These are phyloP conservation scores for Adansonia grandidieri DNA, from an alignment of 441 rosid species.

Conservation along the genomic window DNA sequence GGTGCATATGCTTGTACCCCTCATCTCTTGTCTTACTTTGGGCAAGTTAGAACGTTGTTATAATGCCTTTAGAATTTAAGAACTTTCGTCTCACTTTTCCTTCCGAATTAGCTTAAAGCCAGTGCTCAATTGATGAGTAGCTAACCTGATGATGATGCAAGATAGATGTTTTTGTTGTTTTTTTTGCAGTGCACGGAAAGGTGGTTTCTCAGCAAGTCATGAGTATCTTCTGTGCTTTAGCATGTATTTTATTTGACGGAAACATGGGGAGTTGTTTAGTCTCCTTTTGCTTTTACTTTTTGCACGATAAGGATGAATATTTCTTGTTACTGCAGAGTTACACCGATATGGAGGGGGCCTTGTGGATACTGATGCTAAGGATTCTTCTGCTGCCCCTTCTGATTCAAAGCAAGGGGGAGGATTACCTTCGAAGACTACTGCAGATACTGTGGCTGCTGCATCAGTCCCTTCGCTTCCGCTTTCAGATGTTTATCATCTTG, in stretches of 20 bases:
- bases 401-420: slow-evolving; percentile 67
- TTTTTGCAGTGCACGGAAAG: not conserved
- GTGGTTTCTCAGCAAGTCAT: not conserved
- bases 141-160: not conserved
- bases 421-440: slow-evolving; percentile 51
- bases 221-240: not conserved
- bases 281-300: not conserved
- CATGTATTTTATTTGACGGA: not conserved
- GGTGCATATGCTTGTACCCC: not conserved
- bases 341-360: slow-evolving; percentile 82
- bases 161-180: not conserved
- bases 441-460: slow-evolving; percentile 51
- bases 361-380: slow-evolving; percentile 56
- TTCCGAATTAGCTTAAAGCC: not conserved
- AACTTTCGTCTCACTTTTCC: not conserved
- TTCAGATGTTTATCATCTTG: slow-evolving; percentile 43
- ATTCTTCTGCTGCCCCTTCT: slow-evolving; percentile 45
- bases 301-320: slow-evolving; percentile 10
- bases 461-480: slow-evolving; percentile 55
- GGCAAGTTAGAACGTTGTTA: not conserved
- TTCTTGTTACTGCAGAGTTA: slow-evolving; percentile 53
- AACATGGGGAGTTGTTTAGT: not conserved
- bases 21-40: not conserved
- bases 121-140: not conserved
- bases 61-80: slow-evolving; percentile 1